A percentile compares a stretch with the other conserved stretches of the same genome.
These are phyloP conservation scores for Escovopsis sp. DNA, from an alignment of 2,329 filamentous ascomycete species.

Conservation along the genomic window DNA sequence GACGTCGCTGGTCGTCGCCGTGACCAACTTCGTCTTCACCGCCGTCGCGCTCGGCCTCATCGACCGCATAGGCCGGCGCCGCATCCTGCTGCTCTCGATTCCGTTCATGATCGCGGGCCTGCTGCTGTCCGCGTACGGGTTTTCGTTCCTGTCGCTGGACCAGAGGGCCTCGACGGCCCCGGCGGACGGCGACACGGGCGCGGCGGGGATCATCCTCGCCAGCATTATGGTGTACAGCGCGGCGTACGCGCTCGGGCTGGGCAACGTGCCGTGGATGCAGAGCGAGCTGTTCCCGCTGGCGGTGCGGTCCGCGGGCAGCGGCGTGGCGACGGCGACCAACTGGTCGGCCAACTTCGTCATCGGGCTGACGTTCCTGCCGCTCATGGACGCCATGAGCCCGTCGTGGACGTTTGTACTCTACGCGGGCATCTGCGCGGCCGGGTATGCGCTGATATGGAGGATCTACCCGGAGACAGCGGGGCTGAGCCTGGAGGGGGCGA, in stretches of 20 bases:
- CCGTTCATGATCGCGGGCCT: conserved; percentile 72
- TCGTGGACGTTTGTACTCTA: conserved; percentile 73
- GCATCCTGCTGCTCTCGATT: conserved; percentile 68
- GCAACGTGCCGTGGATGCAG: conserved; percentile 94
- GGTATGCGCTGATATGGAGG: conserved; percentile 53
- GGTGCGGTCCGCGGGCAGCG: conserved; percentile 58
- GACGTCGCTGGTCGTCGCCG: conserved; percentile 64
- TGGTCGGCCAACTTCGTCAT: conserved; percentile 82
- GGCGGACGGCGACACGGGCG: conserved; percentile 12
- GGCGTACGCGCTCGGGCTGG: conserved; percentile 72
- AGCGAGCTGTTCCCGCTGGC: conserved; percentile 75
- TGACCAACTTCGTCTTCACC: conserved; percentile 72
- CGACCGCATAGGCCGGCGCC: conserved; percentile 63
- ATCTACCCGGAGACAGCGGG: conserved; percentile 84
- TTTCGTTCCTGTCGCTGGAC: conserved; percentile 45
- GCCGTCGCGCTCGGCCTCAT: conserved; percentile 61
- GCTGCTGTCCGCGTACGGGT: conserved; percentile 55
- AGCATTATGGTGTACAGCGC: conserved; percentile 76
- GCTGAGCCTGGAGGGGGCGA: conserved; percentile 66
- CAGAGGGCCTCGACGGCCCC: conserved; percentile 1
- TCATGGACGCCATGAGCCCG: conserved; percentile 65
- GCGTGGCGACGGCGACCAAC: conserved; percentile 63
- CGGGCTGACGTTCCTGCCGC: conserved; percentile 72
- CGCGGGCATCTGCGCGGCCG: conserved; percentile 50
- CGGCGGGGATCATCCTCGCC: conserved; percentile 47